phyloP scores from a whole-genome alignment of 495 filamentous ascomycete genomes.

The Neurospora sp. region DNA sequence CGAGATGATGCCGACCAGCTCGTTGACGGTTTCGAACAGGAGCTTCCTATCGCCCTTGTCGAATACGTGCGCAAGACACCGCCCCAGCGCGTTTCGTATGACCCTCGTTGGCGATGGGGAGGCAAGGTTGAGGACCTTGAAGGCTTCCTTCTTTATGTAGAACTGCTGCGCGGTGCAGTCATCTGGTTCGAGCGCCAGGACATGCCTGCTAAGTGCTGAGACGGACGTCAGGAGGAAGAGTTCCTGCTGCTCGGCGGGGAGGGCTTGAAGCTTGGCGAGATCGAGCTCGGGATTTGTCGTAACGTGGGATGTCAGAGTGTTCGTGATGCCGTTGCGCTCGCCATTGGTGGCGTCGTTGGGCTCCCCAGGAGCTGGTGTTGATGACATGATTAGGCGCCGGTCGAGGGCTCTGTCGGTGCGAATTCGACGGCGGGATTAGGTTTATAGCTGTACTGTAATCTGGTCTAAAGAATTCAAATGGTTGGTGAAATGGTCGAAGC shows the following conservation, averaged over 20 bases:
- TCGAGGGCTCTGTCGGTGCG: not conserved
- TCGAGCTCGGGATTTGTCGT: conserved; percentile 61
- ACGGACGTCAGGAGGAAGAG: conserved; percentile 86
- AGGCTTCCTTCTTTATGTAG: conserved; percentile 78
- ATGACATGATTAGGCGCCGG: conserved; percentile 5
- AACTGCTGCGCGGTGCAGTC: conserved; percentile 79
- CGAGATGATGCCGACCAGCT: conserved; percentile 65
- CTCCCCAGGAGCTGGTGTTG: conserved; percentile 11
- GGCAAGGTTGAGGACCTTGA: conserved; percentile 80
- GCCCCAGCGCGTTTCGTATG: conserved; percentile 77
- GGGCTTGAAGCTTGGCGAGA: conserved; percentile 71
- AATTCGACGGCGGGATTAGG: not conserved
- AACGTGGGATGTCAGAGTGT: conserved; percentile 18
- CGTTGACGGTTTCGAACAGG: conserved; percentile 88
- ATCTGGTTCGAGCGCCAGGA: conserved; percentile 59
- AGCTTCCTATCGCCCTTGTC: conserved; percentile 81
- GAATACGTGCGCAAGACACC: conserved; percentile 75
- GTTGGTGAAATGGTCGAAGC: not conserved
- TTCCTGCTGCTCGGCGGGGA: conserved; percentile 92
- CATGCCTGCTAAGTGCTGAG: conserved; percentile 70
- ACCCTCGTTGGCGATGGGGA: conserved; percentile 80
- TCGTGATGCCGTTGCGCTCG: conserved; percentile 9
- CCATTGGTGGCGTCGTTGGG: conserved; percentile 13
- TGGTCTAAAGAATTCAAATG: not conserved
- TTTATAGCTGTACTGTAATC: not conserved